Evolutionary conservation across 164 flowering plant genomes (phyloP).

Genomic region (Cinnamomum chago): DNA sequence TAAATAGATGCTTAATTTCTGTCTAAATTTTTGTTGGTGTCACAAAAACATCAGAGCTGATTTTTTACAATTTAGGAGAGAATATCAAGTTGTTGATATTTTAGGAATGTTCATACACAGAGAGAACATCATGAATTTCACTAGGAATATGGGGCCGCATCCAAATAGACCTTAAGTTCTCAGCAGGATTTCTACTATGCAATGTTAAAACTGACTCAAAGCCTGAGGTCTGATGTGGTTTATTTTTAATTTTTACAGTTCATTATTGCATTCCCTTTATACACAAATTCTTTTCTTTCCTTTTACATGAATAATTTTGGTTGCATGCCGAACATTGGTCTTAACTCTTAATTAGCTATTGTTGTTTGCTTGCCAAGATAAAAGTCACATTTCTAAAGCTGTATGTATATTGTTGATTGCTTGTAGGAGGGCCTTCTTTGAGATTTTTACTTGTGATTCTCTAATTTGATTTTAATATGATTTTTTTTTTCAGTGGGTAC

Average conservation of each 20-base stretch:
- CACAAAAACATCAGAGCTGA: no score
- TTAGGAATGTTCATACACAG: no score
- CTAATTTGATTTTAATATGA: conserved; percentile 3
- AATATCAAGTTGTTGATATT: no score
- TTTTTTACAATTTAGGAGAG: no score
- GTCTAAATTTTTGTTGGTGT: no score
- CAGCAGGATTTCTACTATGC: background rate
- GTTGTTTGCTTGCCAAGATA: background rate
- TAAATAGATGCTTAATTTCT: no score
- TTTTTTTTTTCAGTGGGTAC: conserved; percentile 44
- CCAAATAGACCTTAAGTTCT: background rate
- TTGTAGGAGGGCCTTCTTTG: background rate
- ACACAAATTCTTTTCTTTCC: no score
- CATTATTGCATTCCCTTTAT: no score
- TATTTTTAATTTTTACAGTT: no score
- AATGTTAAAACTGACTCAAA: background rate
- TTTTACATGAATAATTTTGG: background rate
- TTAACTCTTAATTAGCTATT: background rate
- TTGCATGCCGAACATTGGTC: background rate
- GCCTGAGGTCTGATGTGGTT: background rate
- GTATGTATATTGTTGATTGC: background rate
- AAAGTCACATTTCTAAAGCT: background rate
- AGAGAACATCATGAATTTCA: no score
- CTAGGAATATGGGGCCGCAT: no score
- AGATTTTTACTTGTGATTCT: background rate